Evolutionary conservation across 2,329 filamentous ascomycete genomes (phyloP), one percentile per base, ranked within the genome.

Genomic region (Colletotrichum trifolii): DNA sequence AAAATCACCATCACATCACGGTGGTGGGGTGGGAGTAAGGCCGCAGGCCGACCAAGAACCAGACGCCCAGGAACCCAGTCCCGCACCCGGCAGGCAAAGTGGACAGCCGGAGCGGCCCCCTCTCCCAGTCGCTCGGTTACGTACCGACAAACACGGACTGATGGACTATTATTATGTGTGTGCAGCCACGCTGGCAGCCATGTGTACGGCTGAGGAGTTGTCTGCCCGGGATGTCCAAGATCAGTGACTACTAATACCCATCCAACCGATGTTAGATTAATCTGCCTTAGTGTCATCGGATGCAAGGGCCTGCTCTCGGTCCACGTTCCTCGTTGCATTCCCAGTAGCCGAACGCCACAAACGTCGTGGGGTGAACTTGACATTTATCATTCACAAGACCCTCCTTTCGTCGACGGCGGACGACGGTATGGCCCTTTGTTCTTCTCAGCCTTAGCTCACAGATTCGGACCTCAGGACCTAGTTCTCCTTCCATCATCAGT

Each of bases 41-140:
- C 36, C 12, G 40, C 39, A 13, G 43, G 58, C 52, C 36, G 47
- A 5, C 25, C 25, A 25, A 25, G 25, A n/a, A 56, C 53, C 50
- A 63, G 53, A 53, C 47, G 58, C 58, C 46, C 50, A 46, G 45
- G 45, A 65, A 61, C 52, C 52, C 47, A 52, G 60, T 55, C 46
- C 40, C 39, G 36, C 25, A 25, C 40, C 52, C 58, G 63, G 58
- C 63, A 66, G 63, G 58, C 63, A 66, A 63, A n/a, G 33, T 46
- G 33, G 46, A 54, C 43, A 42, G 59, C 25, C 25, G 25, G 25
- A 25, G 17, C 62, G 36, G 58, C 53, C 53, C 42, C 58, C 47
- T 57, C 15, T n/a, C 40, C 59, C 52, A 17, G 15, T 42, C 47
- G 10, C 25, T 36, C 52, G 52, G 52, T 63, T 57, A 66, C 53